Percentiles rank a stretch among this genome's conserved stretches.
phyloP scores from a whole-genome alignment of 768 basidiomycete genomes.

The Tylopilus balloui region DNA sequence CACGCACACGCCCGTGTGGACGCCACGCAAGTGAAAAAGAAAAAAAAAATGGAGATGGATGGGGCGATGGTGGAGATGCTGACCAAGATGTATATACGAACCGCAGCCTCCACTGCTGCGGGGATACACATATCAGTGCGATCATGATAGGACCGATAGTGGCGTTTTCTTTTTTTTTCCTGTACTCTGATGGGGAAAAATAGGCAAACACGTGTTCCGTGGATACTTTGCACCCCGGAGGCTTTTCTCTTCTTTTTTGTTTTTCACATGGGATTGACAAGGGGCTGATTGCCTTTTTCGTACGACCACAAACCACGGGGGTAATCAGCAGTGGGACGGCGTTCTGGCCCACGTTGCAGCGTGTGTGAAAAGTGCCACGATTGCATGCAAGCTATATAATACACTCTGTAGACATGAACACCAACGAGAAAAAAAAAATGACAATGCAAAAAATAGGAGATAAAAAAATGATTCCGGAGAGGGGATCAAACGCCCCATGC shows the following conservation, averaged over 20 bases:
- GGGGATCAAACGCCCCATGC: conserved; percentile 35
- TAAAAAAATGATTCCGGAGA: conserved; percentile 32
- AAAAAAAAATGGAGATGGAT: too few relatives aligned
- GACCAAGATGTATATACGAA: too few relatives aligned
- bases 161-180: too few relatives aligned
- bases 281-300: background rate
- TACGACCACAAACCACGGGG: background rate
- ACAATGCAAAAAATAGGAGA: conserved; percentile 43
- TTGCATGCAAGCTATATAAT: background rate
- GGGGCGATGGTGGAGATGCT: too few relatives aligned
- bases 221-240: background rate
- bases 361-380: background rate
- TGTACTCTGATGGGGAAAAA: background rate
- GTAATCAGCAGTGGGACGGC: background rate
- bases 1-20: too few relatives aligned
- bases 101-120: too few relatives aligned
- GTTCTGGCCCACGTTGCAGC: background rate
- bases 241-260: background rate
- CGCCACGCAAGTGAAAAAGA: too few relatives aligned
- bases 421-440: conserved; percentile 34
- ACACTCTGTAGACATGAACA: background rate
- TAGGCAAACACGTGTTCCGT: background rate
- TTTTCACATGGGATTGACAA: background rate
- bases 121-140: background rate
- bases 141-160: background rate